phyloP scores from a whole-genome alignment of 305 asterid genomes.

The Fraxinus baroniana region DNA sequence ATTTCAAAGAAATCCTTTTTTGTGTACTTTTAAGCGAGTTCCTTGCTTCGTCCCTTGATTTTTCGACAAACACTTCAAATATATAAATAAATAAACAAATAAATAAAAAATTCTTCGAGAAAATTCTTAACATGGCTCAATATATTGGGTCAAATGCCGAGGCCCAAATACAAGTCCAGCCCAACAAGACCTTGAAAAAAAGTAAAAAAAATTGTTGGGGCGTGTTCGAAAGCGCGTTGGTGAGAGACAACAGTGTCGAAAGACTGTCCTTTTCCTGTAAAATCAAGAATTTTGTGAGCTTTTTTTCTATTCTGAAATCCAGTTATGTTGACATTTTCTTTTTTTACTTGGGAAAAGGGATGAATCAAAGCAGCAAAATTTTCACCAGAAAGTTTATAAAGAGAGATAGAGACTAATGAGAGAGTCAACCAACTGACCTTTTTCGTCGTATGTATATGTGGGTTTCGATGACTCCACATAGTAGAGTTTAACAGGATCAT shows the following conservation, averaged over 20 bases:
- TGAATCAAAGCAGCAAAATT: neutral
- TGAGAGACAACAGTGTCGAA: neutral
- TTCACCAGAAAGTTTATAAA: neutral
- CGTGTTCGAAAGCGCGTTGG: neutral
- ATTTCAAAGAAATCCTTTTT: neutral
- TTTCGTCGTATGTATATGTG: neutral
- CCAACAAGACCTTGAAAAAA: neutral
- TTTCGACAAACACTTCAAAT: too few relatives aligned
- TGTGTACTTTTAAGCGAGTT: neutral
- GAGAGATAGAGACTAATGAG: neutral
- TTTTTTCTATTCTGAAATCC: neutral
- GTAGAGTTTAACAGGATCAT: neutral
- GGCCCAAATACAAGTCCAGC: neutral
- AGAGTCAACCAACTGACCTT: neutral
- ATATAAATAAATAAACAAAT: too few relatives aligned
- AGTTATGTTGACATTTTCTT: neutral
- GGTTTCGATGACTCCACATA: conserved; percentile 5
- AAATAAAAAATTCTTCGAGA: neutral
- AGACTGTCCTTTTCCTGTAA: neutral
- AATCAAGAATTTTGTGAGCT: neutral
- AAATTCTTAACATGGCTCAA: neutral
- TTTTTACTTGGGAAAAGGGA: neutral
- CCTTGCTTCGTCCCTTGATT: neutral
- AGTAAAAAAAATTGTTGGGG: too few relatives aligned
- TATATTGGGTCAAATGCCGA: neutral